Conservation (phyloP, 306 rosid genomes). For the Inga leiocalycina region DNA sequence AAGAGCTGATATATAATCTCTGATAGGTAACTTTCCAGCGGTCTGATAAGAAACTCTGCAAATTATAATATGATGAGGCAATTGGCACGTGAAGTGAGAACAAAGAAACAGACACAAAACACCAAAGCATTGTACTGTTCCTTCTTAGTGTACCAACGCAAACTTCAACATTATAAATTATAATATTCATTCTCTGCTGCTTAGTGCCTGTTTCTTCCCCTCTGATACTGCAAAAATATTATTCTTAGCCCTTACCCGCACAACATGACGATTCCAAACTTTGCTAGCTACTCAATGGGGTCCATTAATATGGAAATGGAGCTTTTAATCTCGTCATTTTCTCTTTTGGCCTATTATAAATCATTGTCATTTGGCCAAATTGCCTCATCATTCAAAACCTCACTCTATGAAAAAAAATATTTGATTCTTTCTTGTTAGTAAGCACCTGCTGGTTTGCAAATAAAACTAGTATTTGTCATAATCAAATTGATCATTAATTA, state of each 20-base stretch:
- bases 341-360: slow-evolving; percentile 24
- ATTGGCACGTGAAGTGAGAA: slow-evolving; percentile 37
- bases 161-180: slow-evolving; percentile 36
- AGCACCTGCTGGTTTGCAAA: background rate
- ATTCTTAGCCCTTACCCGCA: background rate
- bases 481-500: background rate
- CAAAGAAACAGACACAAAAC: slow-evolving; percentile 25
- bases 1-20: background rate
- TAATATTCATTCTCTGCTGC: slow-evolving; percentile 28
- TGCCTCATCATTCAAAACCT: slow-evolving; percentile 41
- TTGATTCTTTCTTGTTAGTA: slow-evolving; percentile 21
- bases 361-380: slow-evolving; percentile 21
- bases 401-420: slow-evolving; percentile 14
- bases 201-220: slow-evolving; percentile 6
- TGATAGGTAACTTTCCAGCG: background rate
- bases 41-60: background rate
- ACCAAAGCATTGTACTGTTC: background rate
- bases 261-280: slow-evolving; percentile 4
- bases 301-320: slow-evolving; percentile 30
- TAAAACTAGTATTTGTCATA: background rate
- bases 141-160: background rate
- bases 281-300: slow-evolving; percentile 5
- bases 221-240: background rate
- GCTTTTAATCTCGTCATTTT: slow-evolving; percentile 32
- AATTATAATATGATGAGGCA: background rate